Evolutionary conservation across 1,284 basidiomycete species (phyloP), one percentile per base, ranked within the genome.

Genomic region (Leccinum solheimii): DNA sequence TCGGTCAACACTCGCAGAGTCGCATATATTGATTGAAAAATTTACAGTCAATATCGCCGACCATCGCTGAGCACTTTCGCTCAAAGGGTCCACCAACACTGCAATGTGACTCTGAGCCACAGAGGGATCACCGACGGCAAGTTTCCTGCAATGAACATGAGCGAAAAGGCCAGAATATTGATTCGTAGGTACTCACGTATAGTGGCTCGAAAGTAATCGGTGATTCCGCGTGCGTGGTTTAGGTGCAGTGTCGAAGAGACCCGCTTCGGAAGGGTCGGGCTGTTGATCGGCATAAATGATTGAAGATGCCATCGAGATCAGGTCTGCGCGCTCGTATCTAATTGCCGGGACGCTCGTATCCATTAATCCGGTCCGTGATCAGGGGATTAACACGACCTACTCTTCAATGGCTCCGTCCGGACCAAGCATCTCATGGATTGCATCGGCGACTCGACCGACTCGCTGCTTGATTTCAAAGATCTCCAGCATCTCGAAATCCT

Each of bases 31-130:
- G 13, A 30, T 55, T 16, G 21, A 16, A 11, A 30, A 55, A 38
- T 63, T 62, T 59, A 93, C 93, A 77, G 89, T 82, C 26, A 95
- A 72, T 38, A 97, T 74, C 57, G 87, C 85, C 0, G 92, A 85
- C 89, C 93, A 96, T 65, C 86, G 86, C 72, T 98, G 95, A 5
- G 92, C 92, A 6, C 81, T 76, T 72, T 94, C 91, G 50, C 90
- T 94, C 27, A 98, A 73, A 1, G 97, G 97, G 70, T 98, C 92
- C 8, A 98, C 65, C 5, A 98, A 72, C 8, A 91, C 82, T 1
- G 84, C 89, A 45, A 98, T 78, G 43, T 91, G 88, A 64, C 90
- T 85, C 19, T 91, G 69, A 0, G 95, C 90, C 0, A 81, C 85
- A 0, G 79, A 72, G 7, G 85, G 82, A 66, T 93, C 80, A 4